Evolutionary conservation across 768 basidiomycete species (phyloP).

Genomic region (Mycena albidolilacea): DNA sequence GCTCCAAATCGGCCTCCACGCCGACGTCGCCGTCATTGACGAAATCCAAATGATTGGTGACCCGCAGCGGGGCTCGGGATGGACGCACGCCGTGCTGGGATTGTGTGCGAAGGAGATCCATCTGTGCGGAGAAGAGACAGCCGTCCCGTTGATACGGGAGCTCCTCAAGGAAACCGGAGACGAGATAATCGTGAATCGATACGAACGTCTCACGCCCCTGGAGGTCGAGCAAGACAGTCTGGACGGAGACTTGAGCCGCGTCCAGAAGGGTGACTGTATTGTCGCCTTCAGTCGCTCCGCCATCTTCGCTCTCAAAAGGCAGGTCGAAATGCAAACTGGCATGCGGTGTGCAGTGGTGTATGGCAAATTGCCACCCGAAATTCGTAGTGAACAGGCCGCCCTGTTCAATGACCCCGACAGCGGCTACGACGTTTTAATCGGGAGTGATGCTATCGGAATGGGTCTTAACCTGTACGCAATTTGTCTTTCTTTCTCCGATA

Average conservation of each 20-base stretch:
- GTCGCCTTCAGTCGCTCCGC: slow-evolving; percentile 85
- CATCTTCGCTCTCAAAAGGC: slow-evolving; percentile 85
- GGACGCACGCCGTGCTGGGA: slow-evolving; percentile 88
- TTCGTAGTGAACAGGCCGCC: slow-evolving; percentile 91
- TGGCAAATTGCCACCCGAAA: slow-evolving; percentile 92
- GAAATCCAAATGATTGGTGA: slow-evolving; percentile 98
- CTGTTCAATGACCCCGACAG: slow-evolving; percentile 90
- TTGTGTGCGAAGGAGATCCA: slow-evolving; percentile 86
- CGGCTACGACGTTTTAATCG: slow-evolving; percentile 92
- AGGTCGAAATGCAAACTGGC: slow-evolving; percentile 79
- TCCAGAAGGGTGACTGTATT: slow-evolving; percentile 90
- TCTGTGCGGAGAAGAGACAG: slow-evolving; percentile 95
- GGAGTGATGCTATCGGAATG: slow-evolving; percentile 97
- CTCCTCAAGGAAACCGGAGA: slow-evolving; percentile 87
- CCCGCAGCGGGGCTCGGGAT: slow-evolving; percentile 80
- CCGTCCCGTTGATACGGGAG: slow-evolving; percentile 81
- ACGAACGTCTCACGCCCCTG: slow-evolving; percentile 92
- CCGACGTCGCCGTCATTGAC: slow-evolving; percentile 93
- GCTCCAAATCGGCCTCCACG: slow-evolving; percentile 60
- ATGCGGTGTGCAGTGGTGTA: slow-evolving; percentile 94
- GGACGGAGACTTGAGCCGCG: slow-evolving; percentile 67
- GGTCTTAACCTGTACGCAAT: slow-evolving; percentile 91
- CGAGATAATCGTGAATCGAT: slow-evolving; percentile 83
- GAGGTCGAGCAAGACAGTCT: slow-evolving; percentile 75
- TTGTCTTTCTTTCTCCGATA: slow-evolving; percentile 20